These are phyloP conservation scores for Micractinium sp. DNA, from an alignment of 139 green algal species.

Conservation along the genomic window DNA sequence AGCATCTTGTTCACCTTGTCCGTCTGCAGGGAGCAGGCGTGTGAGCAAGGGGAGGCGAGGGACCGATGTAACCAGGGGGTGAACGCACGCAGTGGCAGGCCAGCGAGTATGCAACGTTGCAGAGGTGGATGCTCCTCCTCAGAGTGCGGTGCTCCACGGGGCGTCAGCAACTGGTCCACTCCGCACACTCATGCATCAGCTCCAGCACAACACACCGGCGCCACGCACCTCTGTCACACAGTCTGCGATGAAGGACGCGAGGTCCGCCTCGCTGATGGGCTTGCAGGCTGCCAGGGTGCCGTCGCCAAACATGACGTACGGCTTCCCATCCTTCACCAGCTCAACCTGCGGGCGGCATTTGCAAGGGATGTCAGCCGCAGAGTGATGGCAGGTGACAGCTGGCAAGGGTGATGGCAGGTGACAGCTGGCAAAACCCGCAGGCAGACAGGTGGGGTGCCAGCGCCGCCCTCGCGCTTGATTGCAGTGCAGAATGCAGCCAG, in stretches of 20 bases:
- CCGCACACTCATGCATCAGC: no score
- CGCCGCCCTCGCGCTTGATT: no score
- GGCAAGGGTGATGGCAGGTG: not conserved
- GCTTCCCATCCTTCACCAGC: conserved; percentile 91
- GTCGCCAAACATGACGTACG: conserved; percentile 99
- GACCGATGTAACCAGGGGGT: no score
- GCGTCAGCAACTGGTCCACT: no score
- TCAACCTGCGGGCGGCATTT: conserved; percentile 69
- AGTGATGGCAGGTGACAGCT: not conserved
- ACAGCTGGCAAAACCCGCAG: not conserved
- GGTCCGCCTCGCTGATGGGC: conserved; percentile 96
- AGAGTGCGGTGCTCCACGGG: no score
- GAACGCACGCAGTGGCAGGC: not conserved
- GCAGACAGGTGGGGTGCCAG: no score
- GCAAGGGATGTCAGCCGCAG: not conserved
- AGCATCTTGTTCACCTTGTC: conserved; percentile 81
- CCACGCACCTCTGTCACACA: conserved; percentile 68
- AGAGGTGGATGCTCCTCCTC: no score
- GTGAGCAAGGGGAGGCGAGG: not conserved
- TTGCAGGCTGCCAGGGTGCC: conserved; percentile 96
- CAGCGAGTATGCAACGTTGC: no score
- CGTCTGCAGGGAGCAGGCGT: not conserved
- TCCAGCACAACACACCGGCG: not conserved
- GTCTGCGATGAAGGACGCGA: conserved; percentile 94
- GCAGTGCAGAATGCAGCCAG: not conserved